A percentile compares a stretch with the other conserved stretches of the same genome.
Conservation (phyloP, 2,329 filamentous ascomycete genomes). For the Rhinocladiella mackenziei region DNA sequence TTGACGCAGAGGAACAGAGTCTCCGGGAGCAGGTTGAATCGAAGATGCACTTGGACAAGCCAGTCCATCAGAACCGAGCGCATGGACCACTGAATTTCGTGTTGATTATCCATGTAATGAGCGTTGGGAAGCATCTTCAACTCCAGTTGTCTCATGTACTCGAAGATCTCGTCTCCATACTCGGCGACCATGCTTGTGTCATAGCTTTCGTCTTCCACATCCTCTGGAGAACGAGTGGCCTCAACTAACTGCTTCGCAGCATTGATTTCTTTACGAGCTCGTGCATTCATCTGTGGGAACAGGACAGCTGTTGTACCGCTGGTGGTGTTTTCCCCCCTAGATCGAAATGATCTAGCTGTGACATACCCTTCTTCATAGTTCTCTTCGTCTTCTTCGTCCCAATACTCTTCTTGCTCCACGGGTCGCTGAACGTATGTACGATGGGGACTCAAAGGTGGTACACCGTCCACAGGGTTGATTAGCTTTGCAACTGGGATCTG, state of each 20-base stretch:
- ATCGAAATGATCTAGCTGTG: constrained; percentile 73
- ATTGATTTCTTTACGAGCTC: constrained; percentile 69
- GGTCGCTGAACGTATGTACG: constrained; percentile 28
- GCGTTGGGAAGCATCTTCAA: constrained; percentile 78
- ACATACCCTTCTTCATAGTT: constrained; percentile 68
- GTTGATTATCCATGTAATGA: constrained; percentile 94
- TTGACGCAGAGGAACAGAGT: constrained; percentile 94
- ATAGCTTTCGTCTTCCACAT: constrained; percentile 82
- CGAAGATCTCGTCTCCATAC: constrained; percentile 92
- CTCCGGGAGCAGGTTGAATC: constrained; percentile 87
- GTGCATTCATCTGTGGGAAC: constrained; percentile 66
- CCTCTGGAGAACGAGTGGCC: constrained; percentile 61
- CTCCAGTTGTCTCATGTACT: constrained; percentile 86
- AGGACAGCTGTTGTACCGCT: constrained; percentile 62
- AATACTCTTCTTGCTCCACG: constrained; percentile 65
- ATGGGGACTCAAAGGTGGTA: constrained; percentile 22
- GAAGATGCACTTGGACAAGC: constrained; percentile 91
- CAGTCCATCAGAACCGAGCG: constrained; percentile 95
- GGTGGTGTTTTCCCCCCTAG: constrained; percentile 69
- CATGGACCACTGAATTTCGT: constrained; percentile 99
- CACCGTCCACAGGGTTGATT: constrained; percentile 13
- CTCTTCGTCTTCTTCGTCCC: constrained; percentile 68
- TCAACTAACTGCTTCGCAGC: constrained; percentile 64
- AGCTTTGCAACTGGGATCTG: constrained; percentile 21
- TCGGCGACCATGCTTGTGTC: constrained; percentile 98